Base-by-base conservation (phyloP, 148 eudicot species). In the Heliamphora exappendiculata region DNA sequence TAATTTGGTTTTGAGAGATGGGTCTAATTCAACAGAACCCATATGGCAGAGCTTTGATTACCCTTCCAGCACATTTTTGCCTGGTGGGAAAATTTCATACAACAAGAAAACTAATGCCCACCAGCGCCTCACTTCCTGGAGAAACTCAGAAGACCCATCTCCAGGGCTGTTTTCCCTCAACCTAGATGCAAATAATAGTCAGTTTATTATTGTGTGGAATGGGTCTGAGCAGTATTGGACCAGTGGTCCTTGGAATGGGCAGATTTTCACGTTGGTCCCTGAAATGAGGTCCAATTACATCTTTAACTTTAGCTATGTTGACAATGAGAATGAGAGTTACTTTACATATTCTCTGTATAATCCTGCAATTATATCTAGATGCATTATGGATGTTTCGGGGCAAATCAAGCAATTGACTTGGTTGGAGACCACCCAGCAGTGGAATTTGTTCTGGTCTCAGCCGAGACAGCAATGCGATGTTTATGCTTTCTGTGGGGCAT, bases 401-500 rank as follows among this genome's bases (percentile, higher is more conserved):
- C 90, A 87, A 59, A 37, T 87, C 49, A 75, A 85, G 82, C 78
- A 70, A 69, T 33, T 73, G 1, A 72, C 86, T 22, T 89, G 90
- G 92, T 65, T 81, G 67, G 86, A 81, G 0, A 54, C 5, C 31
- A 41, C 72, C 5, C 71, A 79, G 29, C 22, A 73, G 44, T 89
- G 92, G 92, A 87, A 81, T 58, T 60, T 89, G 79, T 84, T 87
- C 63, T 85, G 92, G 88, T 78, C 92, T 16, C 85, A 89, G 66
- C 90, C 92, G 0, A 87, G 80, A 67, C 80, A 81, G 66, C 92
- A 85, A 41, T 89, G 92, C 42, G 81, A 87, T 39, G 90, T 89
- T 66, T 82, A 85, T 74, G 86, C 83, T 26, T 84, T 58, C 70
- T 89, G 92, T 78, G 92, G 92, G 58, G 79, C 73, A 6, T 89